These are phyloP conservation scores for Allantophomopsis lycopodina DNA, from an alignment of 2,329 filamentous ascomycete species.

Conservation along the genomic window DNA sequence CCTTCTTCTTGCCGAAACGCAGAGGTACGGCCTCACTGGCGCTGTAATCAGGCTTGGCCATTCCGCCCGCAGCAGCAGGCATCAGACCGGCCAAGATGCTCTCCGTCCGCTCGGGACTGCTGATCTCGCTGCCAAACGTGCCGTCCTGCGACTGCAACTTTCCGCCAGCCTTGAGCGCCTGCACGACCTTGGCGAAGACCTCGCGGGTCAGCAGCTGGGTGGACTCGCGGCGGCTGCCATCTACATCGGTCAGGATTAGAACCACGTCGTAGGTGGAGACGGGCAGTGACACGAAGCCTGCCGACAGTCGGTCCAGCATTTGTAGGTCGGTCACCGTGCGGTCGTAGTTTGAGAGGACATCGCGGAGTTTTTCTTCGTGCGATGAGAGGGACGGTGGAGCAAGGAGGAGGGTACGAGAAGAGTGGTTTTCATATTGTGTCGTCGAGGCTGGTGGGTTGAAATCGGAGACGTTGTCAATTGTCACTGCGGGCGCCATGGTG, in stretches of 20 bases:
- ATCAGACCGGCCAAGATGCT: slow-evolving; percentile 74
- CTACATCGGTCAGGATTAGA: slow-evolving; percentile 68
- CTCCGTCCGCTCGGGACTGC: slow-evolving; percentile 48
- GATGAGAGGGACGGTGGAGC: slow-evolving; percentile 83
- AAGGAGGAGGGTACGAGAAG: slow-evolving; percentile 56
- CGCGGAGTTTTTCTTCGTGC: slow-evolving; percentile 64
- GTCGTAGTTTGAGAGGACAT: slow-evolving; percentile 59
- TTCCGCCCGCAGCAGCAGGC: slow-evolving; percentile 40
- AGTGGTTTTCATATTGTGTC: slow-evolving; percentile 5
- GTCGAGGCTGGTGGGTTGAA: slow-evolving; percentile 10
- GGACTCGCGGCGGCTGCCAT: slow-evolving; percentile 49
- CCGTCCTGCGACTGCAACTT: slow-evolving; percentile 57
- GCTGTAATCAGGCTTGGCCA: slow-evolving; percentile 54
- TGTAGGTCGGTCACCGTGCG: slow-evolving; percentile 75
- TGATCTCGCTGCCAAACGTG: slow-evolving; percentile 29
- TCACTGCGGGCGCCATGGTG: slow-evolving; percentile 15
- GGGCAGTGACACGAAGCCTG: slow-evolving; percentile 68
- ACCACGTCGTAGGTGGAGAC: slow-evolving; percentile 69
- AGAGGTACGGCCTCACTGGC: slow-evolving; percentile 26
- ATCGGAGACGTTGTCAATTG: slow-evolving; percentile 16
- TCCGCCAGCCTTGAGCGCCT: slow-evolving; percentile 56
- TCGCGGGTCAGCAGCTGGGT: slow-evolving; percentile 50
- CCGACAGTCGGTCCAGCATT: slow-evolving; percentile 89
- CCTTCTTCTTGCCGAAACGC: slow-evolving; percentile 41
- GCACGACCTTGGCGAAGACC: slow-evolving; percentile 56